Evolutionary conservation across 73 alveolate species (phyloP), one percentile per base, ranked within the genome.

Genomic region (Effrenium voratum): DNA sequence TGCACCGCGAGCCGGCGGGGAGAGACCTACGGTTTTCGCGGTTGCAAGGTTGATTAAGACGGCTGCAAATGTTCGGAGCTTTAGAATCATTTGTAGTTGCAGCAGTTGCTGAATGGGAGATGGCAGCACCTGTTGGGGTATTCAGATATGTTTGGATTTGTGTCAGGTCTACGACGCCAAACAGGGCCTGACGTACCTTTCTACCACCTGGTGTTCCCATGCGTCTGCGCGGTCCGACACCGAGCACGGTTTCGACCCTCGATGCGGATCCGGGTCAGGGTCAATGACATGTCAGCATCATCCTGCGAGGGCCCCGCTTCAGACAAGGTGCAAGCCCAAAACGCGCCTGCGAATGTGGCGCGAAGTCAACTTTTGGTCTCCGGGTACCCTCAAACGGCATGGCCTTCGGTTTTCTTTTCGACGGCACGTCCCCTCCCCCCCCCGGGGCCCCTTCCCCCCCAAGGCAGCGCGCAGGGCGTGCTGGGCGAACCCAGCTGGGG

Each of bases 161-260:
- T 60, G 94, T 43, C 81, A 86, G 94, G 95, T 87, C 49, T 87
- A 55, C 44, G 95, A 87, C 50, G 52, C 83, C 49, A 87, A 87
- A 68, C 83, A 63, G 28, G 95, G 95, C 70, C 63, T 87, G 84
- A 87, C 45, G 28, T 87, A 85, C 50, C 84, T 87, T 30, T 41
- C 85, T 12, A 87, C 95, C 49, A 60, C 73, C 34, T 87, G 95
- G 95, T 87, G 95, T 85, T 87, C 95, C 95, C 95, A 87, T 4
- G 95, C 95, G 6, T 87, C 95, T 45, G 95, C 72, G 68, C 40
- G 95, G 95, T 46, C 63, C 5, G 75, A 10, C 75, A 60, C 3
- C n/a, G n/a, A n/a, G n/a, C n/a, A n/a, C n/a, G n/a, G n/a, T n/a
- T n/a, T n/a, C n/a, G n/a, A n/a, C n/a, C n/a, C n/a, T n/a, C n/a